These are phyloP conservation scores for Spongiforma sp. DNA, from an alignment of 1,284 basidiomycete species.

Conservation along the genomic window DNA sequence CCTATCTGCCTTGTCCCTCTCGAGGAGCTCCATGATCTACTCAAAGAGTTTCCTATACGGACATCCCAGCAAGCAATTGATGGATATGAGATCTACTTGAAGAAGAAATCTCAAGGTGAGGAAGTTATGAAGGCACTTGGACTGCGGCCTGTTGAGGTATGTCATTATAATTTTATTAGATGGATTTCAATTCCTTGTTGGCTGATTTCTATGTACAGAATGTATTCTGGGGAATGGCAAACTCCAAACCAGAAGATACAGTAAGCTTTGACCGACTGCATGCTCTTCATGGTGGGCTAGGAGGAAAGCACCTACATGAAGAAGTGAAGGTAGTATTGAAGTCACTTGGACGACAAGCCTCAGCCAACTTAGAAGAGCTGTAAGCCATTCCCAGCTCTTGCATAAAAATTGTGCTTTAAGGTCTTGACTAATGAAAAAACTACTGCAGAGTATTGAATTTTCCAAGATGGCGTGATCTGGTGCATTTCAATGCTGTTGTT, in stretches of 20 bases:
- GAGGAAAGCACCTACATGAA: neutral
- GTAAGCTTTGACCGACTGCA: neutral
- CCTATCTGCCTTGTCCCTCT: constrained; percentile 13
- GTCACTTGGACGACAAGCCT: neutral
- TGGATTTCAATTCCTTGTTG: neutral
- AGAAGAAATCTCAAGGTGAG: neutral
- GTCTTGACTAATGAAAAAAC: too few relatives aligned
- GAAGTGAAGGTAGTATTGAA: neutral
- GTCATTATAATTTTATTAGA: neutral
- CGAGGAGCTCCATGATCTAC: constrained; percentile 10
- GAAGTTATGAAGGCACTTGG: neutral
- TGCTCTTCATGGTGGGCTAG: neutral
- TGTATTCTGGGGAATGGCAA: neutral
- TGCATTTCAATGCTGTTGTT: neutral
- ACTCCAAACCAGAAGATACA: neutral
- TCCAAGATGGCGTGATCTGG: neutral
- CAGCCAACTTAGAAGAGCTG: neutral
- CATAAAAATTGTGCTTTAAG: neutral
- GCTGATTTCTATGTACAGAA: neutral
- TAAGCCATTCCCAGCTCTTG: neutral
- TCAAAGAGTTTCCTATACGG: constrained; percentile 3
- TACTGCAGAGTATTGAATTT: neutral
- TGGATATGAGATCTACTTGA: neutral
- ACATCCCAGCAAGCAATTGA: neutral
- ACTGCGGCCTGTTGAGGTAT: neutral